Evolutionary conservation across 129 eudicot genomes (phyloP).

Genomic region (Solidago caesia): DNA sequence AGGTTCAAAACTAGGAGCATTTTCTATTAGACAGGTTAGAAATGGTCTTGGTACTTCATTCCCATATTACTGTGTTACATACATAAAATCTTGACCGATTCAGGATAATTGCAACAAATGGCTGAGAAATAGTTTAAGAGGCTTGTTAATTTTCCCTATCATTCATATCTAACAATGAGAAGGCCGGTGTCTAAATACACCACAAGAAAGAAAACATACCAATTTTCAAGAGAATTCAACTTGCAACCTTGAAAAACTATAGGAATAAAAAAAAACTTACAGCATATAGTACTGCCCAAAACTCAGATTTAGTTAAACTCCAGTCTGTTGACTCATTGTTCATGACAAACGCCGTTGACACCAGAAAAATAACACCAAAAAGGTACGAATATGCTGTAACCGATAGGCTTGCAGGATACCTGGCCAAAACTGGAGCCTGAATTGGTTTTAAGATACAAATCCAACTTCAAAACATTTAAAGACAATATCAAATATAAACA

Average conservation of each 20-base stretch:
- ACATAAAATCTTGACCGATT: too few species aligned
- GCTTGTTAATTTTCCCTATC: too few species aligned
- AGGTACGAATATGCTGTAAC: conserved; percentile 90
- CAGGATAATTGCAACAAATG: too few species aligned
- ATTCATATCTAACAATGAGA: too few species aligned
- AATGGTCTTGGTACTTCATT: too few species aligned
- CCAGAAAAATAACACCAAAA: conserved; percentile 79
- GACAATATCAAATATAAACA: background rate
- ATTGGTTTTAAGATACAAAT: conserved; percentile 21
- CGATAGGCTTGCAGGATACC: conserved; percentile 95
- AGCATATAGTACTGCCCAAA: conserved; percentile 85
- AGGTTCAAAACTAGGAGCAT: too few species aligned
- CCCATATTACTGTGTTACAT: too few species aligned
- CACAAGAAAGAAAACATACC: background rate
- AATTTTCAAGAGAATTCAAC: background rate
- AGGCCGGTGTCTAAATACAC: background rate
- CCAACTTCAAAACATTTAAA: conserved; percentile 5
- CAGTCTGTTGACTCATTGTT: conserved; percentile 68
- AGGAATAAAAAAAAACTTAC: conserved; percentile 46
- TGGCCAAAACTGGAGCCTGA: conserved; percentile 91
- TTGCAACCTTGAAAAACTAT: background rate
- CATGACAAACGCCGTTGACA: conserved; percentile 62
- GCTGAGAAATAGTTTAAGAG: too few species aligned
- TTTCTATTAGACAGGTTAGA: too few species aligned
- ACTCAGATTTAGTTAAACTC: conserved; percentile 77